Evolutionary conservation across 768 basidiomycete genomes (phyloP).

Genomic region (Collybiopsis confluens): DNA sequence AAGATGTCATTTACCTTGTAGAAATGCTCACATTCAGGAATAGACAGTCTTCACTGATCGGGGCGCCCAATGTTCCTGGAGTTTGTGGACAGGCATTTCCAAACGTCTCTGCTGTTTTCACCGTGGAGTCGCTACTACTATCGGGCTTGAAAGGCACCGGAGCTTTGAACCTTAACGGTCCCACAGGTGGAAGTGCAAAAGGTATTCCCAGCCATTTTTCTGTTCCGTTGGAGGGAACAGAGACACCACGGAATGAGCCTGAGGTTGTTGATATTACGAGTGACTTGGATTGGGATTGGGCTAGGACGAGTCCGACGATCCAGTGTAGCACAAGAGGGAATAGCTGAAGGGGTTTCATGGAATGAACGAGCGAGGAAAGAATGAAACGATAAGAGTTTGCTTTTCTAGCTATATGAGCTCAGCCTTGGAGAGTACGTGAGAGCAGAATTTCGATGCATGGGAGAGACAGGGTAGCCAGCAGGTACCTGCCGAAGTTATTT

Average conservation of each 20-base stretch:
- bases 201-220: slow-evolving; percentile 41
- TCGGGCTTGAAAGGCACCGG: slow-evolving; percentile 14
- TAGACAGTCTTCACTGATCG: slow-evolving; percentile 32
- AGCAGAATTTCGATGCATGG: too few relatives aligned
- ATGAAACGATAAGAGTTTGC: too few relatives aligned
- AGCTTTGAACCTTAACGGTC: slow-evolving; percentile 30
- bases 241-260: slow-evolving; percentile 28
- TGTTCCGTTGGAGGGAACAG: slow-evolving; percentile 26
- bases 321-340: too few relatives aligned
- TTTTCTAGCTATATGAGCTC: too few relatives aligned
- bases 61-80: slow-evolving; percentile 19
- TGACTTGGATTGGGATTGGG: background rate
- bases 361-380: too few relatives aligned
- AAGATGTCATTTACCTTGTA: slow-evolving; percentile 41
- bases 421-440: too few relatives aligned
- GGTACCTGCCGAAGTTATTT: too few relatives aligned
- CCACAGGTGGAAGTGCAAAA: slow-evolving; percentile 38
- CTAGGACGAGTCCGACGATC: too few relatives aligned
- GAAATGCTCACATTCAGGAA: slow-evolving; percentile 25
- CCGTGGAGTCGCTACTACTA: background rate
- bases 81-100: background rate
- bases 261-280: slow-evolving; percentile 21
- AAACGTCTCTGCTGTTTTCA: slow-evolving; percentile 15
- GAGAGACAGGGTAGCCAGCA: too few relatives aligned
- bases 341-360: too few relatives aligned